Evolutionary conservation across 352 stramenopile genomes (phyloP), one percentile per base, ranked within the genome.

Genomic region (Pythium phragmitis): DNA sequence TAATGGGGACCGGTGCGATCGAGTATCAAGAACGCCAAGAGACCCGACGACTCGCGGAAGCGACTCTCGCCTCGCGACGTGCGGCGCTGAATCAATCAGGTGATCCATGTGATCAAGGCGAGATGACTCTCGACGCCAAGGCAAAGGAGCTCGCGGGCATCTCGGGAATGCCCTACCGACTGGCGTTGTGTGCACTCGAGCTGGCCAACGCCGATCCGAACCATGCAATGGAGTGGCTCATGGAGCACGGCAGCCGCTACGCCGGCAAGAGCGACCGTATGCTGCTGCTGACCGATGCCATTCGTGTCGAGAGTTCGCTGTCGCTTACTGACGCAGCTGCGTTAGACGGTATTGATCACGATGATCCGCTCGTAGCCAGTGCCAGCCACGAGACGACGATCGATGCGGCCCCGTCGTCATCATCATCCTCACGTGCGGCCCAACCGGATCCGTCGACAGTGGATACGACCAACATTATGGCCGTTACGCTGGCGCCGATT

Each of bases 151-250:
- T 96, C 37, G 67, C 88, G 39, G 79, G 65, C 49, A 93, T 96
- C 33, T 92, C 84, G 0, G 81, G 77, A 0, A 94, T 92, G 83
- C 87, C 84, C 0, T 80, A 79, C 50, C 76, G 68, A 4, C 62
- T 96, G 1, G 80, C 74, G 0, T 68, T 85, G 16, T 81, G 81
- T 54, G 85, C 85, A 5, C 58, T 96, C 2, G 87, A 96, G 54
- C 72, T 96, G 7, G 87, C 71, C 19, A 91, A 87, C 50, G 77
- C 63, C n/a, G 85, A 96, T 60, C 82, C 85, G 4, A 94, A 96
- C 50, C 81, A 83, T 30, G 82, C 87, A 1, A 92, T 94, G 83
- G 87, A 94, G 69, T 96, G 87, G 87, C 63, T 96, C 9, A 92
- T 96, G 76, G 87, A 96, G 57, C 78, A 93, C 28, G 87, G 87